Percentiles rank a stretch among this genome's conserved stretches.
phyloP scores from a whole-genome alignment of 371 early-diverging fungal species.

The Apophysomyces elegans region DNA sequence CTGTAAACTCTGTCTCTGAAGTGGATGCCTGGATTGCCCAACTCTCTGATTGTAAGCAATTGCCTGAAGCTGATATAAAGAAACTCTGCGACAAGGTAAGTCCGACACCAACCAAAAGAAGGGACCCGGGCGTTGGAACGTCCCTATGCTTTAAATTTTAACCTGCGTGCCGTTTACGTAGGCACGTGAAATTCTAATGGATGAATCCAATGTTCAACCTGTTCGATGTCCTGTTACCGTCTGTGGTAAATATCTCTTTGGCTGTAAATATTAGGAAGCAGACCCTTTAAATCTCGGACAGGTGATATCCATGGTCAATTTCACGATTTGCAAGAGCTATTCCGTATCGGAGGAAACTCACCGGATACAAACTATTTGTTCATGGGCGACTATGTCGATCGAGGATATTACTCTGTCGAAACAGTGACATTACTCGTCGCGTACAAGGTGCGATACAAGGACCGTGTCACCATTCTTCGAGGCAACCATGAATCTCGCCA shows the following conservation, averaged over 20 bases:
- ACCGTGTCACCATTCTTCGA: conserved; percentile 95
- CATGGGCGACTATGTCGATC: conserved; percentile 99
- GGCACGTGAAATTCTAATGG: conserved; percentile 92
- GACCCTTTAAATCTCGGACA: conserved; percentile 12
- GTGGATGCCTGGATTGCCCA: conserved; percentile 90
- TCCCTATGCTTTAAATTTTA: not conserved
- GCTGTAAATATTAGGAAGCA: no score
- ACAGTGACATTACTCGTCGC: conserved; percentile 94
- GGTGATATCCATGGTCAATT: conserved; percentile 99
- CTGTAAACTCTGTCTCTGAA: conserved; percentile 44
- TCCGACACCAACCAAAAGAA: not conserved
- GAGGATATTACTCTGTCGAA: conserved; percentile 98
- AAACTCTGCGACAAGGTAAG: conserved; percentile 92
- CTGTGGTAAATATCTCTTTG: conserved; percentile 66
- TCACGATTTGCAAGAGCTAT: conserved; percentile 97
- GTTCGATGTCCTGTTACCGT: conserved; percentile 96
- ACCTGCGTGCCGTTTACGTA: conserved; percentile 28
- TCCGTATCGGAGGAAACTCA: conserved; percentile 97
- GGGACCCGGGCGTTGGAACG: not conserved
- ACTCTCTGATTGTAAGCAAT: conserved; percentile 88
- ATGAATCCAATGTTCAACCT: conserved; percentile 96
- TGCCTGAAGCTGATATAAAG: conserved; percentile 93
- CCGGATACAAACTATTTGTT: conserved; percentile 98
- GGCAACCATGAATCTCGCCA: conserved; percentile 99
- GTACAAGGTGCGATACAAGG: conserved; percentile 96